Percentiles rank a stretch among this genome's conserved stretches.
phyloP scores from a whole-genome alignment of 2,329 filamentous ascomycete species.

The Karstenula rhodostoma region DNA sequence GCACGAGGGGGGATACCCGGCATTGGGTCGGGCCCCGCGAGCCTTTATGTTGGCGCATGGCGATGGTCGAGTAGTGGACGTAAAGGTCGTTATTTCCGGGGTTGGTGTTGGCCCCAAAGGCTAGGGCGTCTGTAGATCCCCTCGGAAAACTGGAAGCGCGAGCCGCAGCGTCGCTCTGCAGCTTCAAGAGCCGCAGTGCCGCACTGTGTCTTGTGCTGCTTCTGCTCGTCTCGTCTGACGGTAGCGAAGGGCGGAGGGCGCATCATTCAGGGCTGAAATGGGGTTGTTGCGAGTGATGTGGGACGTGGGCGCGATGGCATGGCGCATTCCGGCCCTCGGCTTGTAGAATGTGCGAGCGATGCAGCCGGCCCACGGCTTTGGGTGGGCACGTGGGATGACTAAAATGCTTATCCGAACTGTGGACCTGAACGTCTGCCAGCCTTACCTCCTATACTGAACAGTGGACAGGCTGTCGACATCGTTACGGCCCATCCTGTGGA shows the following conservation, averaged over 20 bases:
- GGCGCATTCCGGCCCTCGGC: constrained; percentile 2
- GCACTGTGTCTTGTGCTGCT: neutral
- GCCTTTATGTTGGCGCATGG: constrained; percentile 11
- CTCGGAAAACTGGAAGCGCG: constrained; percentile 5
- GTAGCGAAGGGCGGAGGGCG: neutral
- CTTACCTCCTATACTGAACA: neutral
- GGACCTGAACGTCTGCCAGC: neutral
- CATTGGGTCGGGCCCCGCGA: neutral
- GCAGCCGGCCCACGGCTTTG: neutral
- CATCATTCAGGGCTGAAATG: neutral
- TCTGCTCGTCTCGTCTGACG: neutral
- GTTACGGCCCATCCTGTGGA: neutral
- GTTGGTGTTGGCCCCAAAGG: neutral
- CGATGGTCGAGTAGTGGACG: constrained; percentile 5
- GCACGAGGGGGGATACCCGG: neutral
- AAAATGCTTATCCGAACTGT: constrained; percentile 12
- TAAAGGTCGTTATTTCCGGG: constrained; percentile 4
- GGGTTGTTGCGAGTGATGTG: neutral
- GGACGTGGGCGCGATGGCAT: neutral
- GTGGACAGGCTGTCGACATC: neutral
- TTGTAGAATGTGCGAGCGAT: neutral
- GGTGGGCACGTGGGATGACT: constrained; percentile 2
- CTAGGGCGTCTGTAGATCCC: neutral
- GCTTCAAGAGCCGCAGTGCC: neutral
- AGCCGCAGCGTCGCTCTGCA: neutral